Conservation (phyloP, 1,284 basidiomycete species). For the Boletus semigastroideus region DNA sequence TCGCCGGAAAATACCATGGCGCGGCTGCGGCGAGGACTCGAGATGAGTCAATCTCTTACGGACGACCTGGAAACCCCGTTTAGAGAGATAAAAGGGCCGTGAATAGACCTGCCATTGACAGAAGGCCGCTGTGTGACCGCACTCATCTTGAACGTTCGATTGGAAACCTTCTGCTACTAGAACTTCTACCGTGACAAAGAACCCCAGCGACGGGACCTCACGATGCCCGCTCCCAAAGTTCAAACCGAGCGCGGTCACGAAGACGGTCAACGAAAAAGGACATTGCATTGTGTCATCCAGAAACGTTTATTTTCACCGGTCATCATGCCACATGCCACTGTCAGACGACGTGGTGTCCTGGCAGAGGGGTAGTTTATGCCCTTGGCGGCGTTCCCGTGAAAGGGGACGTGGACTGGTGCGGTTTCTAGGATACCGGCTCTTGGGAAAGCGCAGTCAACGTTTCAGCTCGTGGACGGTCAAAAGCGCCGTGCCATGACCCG, state of each 20-base stretch:
- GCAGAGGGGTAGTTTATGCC: neutral
- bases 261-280: neutral
- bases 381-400: conserved; percentile 5
- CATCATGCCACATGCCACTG: neutral
- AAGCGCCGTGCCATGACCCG: neutral
- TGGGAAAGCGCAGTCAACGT: neutral
- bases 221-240: too few relatives aligned
- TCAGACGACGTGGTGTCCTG: conserved; percentile 18
- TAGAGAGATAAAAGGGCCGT: neutral
- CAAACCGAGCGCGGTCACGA: conserved; percentile 11
- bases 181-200: conserved; percentile 3
- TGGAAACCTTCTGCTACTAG: too few relatives aligned
- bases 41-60: too few relatives aligned
- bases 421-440: conserved; percentile 5
- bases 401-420: conserved; percentile 1
- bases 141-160: conserved; percentile 14
- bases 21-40: neutral
- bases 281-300: neutral
- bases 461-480: conserved; percentile 3
- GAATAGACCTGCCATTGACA: neutral
- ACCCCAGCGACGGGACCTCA: conserved; percentile 11
- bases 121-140: conserved; percentile 11
- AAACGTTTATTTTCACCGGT: conserved; percentile 4
- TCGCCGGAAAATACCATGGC: neutral
- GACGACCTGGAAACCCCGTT: too few relatives aligned